Base-by-base conservation (phyloP, 2,329 filamentous ascomycete species). In the Plectosphaerella cucumerina region DNA sequence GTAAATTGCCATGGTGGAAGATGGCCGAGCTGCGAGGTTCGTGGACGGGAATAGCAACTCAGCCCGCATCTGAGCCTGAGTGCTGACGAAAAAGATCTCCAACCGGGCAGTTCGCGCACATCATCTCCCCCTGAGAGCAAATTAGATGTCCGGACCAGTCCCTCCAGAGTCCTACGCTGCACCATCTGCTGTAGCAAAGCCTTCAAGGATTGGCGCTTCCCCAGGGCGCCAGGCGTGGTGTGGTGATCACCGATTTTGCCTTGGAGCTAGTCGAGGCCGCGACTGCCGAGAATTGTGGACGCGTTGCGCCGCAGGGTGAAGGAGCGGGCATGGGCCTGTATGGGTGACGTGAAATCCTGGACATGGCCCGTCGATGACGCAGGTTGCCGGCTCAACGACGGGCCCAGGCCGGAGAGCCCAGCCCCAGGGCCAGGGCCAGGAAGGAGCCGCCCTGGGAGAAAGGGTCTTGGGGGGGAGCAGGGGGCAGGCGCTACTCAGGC, bases 361-460 rank as follows among this genome's bases (percentile, higher is more conserved):
- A 17, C n/a, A 20, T 53, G 53, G 50, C 53, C 55, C 60, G 58
- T 66, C 64, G 62, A 67, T 67, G 65, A 67, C 65, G 65, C 63
- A 66, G 59, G 39, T 42, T 42, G 39, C 39, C 18, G n/a, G 18
- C n/a, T 18, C 39, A 20, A 42, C 39, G 39, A 57, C 54, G 52
- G 48, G n/a, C 5, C 14, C 5, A 42, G 59, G 58, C n/a, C n/a
- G n/a, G n/a, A n/a, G n/a, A n/a, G n/a, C n/a, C n/a, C n/a, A n/a
- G n/a, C n/a, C n/a, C n/a, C n/a, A n/a, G n/a, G 50, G 53, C 54
- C 54, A 58, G 53, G 60, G 50, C 51, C 59, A 49, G 52, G 51
- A 49, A 47, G 44, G 50, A 44, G 49, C 44, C 37, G 22, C 44
- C 12, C 22, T 8, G 35, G n/a, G 9, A 18, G 17, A n/a, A 10